Conservation (phyloP, 176 grass and related monocot species). For the barley (Hordeum vulgare) region MorexV3_pseudomolecules_assembly NC_058519.1:88203921-88204420, state of each 20-base stretch:
- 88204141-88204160: background rate
- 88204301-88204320: background rate
- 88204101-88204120: constrained; percentile 55
- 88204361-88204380: background rate
- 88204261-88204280: background rate
- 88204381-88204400: background rate
- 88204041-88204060: constrained; percentile 32
- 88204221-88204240: background rate
- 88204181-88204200: background rate
- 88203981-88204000: background rate
- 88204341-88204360: constrained; percentile 24
- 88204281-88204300: background rate
- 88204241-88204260: background rate
- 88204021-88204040: constrained; percentile 10
- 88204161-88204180: background rate
- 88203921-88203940: background rate
- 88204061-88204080: constrained; percentile 60
- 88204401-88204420: background rate
- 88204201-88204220: background rate
- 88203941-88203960: background rate
- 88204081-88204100: constrained; percentile 83
- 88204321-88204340: background rate
- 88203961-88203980: background rate
- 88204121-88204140: constrained; percentile 45
- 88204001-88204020: too few relatives aligned